Evolutionary conservation across 1,284 basidiomycete genomes (phyloP), one percentile per base, ranked within the genome.

Genomic region (Cutaneotrichosporon mucoides): DNA sequence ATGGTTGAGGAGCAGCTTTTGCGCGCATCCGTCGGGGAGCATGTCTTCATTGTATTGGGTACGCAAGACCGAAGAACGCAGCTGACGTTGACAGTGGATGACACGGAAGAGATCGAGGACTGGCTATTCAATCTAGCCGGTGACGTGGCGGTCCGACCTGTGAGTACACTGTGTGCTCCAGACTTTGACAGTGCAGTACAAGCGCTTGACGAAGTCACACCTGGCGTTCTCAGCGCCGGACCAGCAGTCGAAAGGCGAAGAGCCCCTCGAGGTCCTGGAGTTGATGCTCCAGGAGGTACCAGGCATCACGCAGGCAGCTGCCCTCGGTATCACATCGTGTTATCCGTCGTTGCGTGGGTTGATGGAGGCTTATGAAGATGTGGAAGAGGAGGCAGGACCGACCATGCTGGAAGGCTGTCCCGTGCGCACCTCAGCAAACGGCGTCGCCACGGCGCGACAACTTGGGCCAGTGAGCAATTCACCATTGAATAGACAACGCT

Each of bases 251-350:
- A 68, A 67, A 47, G 67, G 64, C 0, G 33, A 62, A 3, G 60
- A 57, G 3, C 66, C 71, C 0, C 59, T 54, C 5, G 66, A 75
- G 33, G 65, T 70, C 0, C 68, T 78, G 47, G 70, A 75, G 55
- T 64, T 75, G 36, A 78, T 78, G 73, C 68, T 79, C 6, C 70
- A 76, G 60, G 74, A 77, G 53, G 68, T 79, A 3, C 72, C 73
- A 43, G 73, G 75, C 2, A 65, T 79, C 34, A 79, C 78, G 1
- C 54, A 66, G 4, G 70, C 67, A 12, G 75, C 73, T 0, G 71
- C 77, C 2, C 56, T 56, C 4, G 72, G 73, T 3, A 73, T 79
- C 37, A 62, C 67, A 0, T 57, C 62, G 1, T 62, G 66, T 48
- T 74, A 72, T 42, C 59, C 63, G 0, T 69, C 68, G 1, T 77